phyloP scores from a whole-genome alignment of 2,329 filamentous ascomycete species.

The Lasiodiplodia sp. region DNA sequence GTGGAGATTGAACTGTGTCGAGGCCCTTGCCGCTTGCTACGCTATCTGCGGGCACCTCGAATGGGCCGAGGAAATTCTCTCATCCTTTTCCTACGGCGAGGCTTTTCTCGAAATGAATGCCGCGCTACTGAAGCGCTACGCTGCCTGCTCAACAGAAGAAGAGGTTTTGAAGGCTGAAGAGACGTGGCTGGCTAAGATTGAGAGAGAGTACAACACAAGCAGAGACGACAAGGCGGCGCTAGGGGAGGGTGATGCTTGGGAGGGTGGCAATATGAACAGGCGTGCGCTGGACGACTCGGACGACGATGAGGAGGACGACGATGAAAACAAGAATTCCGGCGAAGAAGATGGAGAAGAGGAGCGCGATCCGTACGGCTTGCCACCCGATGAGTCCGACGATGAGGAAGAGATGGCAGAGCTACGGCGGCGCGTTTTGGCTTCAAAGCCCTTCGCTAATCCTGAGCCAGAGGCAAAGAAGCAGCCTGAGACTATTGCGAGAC shows the following conservation, averaged over 20 bases:
- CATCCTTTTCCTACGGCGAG: slow-evolving; percentile 85
- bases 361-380: slow-evolving; percentile 76
- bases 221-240: slow-evolving; percentile 68
- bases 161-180: slow-evolving; percentile 84
- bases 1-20: slow-evolving; percentile 93
- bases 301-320: slow-evolving; percentile 59
- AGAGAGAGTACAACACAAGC: slow-evolving; percentile 86
- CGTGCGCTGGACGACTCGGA: slow-evolving; percentile 53
- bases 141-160: slow-evolving; percentile 80
- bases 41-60: slow-evolving; percentile 90
- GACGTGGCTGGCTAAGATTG: slow-evolving; percentile 87
- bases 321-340: slow-evolving; percentile 50
- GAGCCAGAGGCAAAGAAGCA: slow-evolving; percentile 57
- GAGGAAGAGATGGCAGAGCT: slow-evolving; percentile 95
- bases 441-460: slow-evolving; percentile 81
- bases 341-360: slow-evolving; percentile 54
- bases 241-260: slow-evolving; percentile 78
- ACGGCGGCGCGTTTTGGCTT: slow-evolving; percentile 85
- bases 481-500: slow-evolving; percentile 68
- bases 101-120: slow-evolving; percentile 92
- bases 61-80: slow-evolving; percentile 85
- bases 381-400: slow-evolving; percentile 76
- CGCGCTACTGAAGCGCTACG: slow-evolving; percentile 81
- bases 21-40: slow-evolving; percentile 91
- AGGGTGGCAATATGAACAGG: slow-evolving; percentile 86